These are phyloP conservation scores for Globisporangium nagaii DNA, from an alignment of 352 stramenopile species.

Conservation along the genomic window DNA sequence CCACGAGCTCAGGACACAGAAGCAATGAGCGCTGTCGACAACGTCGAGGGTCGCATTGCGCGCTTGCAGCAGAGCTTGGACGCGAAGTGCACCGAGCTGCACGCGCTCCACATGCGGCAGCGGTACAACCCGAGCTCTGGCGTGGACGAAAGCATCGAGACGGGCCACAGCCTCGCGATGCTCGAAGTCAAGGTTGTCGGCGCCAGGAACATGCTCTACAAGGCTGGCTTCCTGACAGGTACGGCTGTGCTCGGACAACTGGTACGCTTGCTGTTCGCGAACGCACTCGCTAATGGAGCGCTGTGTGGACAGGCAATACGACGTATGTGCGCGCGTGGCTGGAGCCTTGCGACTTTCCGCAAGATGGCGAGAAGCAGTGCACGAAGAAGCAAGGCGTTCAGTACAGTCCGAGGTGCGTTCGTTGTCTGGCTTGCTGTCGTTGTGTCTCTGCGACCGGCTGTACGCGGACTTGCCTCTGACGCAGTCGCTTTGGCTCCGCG, in stretches of 20 bases:
- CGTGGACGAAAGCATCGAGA: constrained; percentile 46
- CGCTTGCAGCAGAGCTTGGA: constrained; percentile 44
- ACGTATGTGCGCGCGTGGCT: constrained; percentile 50
- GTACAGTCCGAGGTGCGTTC: constrained; percentile 15
- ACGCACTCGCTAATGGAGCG: no score
- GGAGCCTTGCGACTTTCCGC: constrained; percentile 18
- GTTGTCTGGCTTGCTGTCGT: not conserved
- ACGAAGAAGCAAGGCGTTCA: constrained; percentile 32
- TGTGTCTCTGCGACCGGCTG: no score
- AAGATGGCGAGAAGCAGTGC: constrained; percentile 18
- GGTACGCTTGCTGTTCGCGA: not conserved
- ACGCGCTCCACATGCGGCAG: constrained; percentile 35
- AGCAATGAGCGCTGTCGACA: constrained; percentile 59
- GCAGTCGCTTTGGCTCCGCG: not conserved
- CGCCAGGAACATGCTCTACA: constrained; percentile 40
- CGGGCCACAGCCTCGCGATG: constrained; percentile 30
- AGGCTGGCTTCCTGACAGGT: constrained; percentile 38
- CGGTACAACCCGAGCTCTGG: constrained; percentile 39
- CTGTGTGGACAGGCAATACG: constrained; percentile 16
- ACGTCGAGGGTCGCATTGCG: constrained; percentile 50
- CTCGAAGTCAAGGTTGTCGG: constrained; percentile 40
- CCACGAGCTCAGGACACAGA: no score
- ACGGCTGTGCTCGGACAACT: not conserved
- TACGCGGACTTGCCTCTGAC: no score
- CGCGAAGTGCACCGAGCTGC: constrained; percentile 35